Base-by-base conservation (phyloP, 805 yeast species). In the Yamadazyma phyllophila region DNA sequence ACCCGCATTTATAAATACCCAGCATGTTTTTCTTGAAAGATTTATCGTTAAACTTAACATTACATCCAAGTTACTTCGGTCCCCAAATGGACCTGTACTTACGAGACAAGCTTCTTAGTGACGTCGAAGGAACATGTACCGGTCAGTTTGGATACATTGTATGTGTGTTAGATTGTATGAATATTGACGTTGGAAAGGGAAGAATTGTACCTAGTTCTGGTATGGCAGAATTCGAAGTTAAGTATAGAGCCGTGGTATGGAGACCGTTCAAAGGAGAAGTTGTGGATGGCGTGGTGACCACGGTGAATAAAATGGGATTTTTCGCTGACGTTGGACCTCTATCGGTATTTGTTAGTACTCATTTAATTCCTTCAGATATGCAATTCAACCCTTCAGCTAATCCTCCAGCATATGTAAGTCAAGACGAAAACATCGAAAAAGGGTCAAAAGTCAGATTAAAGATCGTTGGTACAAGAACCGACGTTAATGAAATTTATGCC, bases 241-340 rank as follows among this genome's bases (percentile, higher is more conserved):
- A 89, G 66, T 94, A 94, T 65, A 76, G 96, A 56, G 99, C 99
- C 0, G 91, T 94, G 43, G 97, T 94, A 29, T 94, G 97, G 95
- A 87, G 92, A 60, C 99, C 99, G 4, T 94, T 94, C 71, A 94
- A 94, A 69, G 99, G 98, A 30, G 99, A 94, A 67, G 99, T 94
- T 7, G 98, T 94, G 20, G 99, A 94, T 66, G 99, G 95, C 5
- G 83, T 92, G 17, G 98, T 94, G 12, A 87, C 96, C 11, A 87
- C 88, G 27, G 97, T 96, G 40, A 89, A 86, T 65, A 89, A 81
- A 60, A 86, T 92, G 84, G 99, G 99, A 7, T 89, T 94, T 54
- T 94, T 94, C 64, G 98, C 96, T 32, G 97, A 94, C 66, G 99
- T 94, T 26, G 99, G 99, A 0, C 99, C 99, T 12, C 73, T 94